Base-by-base conservation (phyloP, 352 stramenopile species). In the Stephanocyclus meneghinianus region DNA sequence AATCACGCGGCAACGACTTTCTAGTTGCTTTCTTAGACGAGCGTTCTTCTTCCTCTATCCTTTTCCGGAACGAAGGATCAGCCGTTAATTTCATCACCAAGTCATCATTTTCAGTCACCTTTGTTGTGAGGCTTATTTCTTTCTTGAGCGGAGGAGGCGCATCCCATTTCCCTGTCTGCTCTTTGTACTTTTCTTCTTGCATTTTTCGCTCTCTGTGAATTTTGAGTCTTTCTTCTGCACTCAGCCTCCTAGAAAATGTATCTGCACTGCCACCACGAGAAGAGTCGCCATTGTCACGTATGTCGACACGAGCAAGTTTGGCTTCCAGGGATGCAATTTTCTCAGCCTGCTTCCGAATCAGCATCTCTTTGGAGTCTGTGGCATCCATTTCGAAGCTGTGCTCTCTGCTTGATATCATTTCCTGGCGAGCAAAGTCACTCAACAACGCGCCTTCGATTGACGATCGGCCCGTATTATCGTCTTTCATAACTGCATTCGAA, bases 151-250 rank as follows among this genome's bases (percentile, higher is more conserved):
- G 74, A 21, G 73, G 60, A 29, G 77, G 82, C 47, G 66, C 48
- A 30, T 88, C 74, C 78, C 82, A 85, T 59, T 80, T 72, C 4
- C 81, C 78, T 13, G 69, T 57, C 30, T 86, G 83, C 29, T 85
- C 82, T 66, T 81, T 88, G 65, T 85, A 84, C 53, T 84, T 84
- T 67, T 84, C 83, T 50, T 88, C 82, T 44, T 76, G 60, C 37
- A 70, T 51, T 68, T 88, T 88, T 51, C 78, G 71, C 48, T 88
- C 60, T 63, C 59, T 81, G 50, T 88, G 82, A 16, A 76, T 60
- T 61, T 85, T 26, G 26, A 88, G 71, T 59, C 82, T 76, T 62
- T 88, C 78, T 73, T 86, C 75, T 2, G 78, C 68, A 68, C 66
- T 85, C 2, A 88, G 82, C 37, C 75, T 85, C 30, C 72, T 74